Evolutionary conservation across 225 moss, liverwort and hornwort species (phyloP).

Genomic region (Physcomitrellopsis africana): DNA sequence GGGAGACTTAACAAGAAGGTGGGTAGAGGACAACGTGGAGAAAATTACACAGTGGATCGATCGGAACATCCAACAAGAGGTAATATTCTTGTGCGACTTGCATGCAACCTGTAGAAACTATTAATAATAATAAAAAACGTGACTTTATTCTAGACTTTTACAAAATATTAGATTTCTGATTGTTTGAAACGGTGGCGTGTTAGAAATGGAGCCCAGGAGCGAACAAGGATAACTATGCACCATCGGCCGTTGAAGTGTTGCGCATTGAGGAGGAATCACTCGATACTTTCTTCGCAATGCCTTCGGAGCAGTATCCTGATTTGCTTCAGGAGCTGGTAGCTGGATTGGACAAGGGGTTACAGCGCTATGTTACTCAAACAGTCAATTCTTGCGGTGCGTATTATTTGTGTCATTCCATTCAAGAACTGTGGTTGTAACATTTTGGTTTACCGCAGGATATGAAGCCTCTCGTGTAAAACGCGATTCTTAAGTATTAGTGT

Average conservation of each 20-base stretch:
- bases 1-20: conserved; percentile 66
- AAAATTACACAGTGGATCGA: conserved; percentile 79
- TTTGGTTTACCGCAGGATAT: background rate
- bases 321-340: conserved; percentile 69
- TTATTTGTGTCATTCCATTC: background rate
- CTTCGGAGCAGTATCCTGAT: conserved; percentile 66
- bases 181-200: conserved; percentile 13
- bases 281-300: conserved; percentile 88
- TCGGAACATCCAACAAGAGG: conserved; percentile 92
- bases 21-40: conserved; percentile 79
- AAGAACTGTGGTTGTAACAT: conserved; percentile 9
- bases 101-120: background rate
- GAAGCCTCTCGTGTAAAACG: background rate
- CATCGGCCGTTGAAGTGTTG: conserved; percentile 88
- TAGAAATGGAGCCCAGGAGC: conserved; percentile 82
- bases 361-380: conserved; percentile 67
- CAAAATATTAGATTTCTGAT: conserved; percentile 26
- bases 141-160: conserved; percentile 7
- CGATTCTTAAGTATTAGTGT: background rate
- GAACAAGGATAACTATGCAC: conserved; percentile 76
- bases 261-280: conserved; percentile 89
- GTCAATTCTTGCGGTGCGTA: conserved; percentile 75
- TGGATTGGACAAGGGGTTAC: conserved; percentile 73
- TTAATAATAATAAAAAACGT: background rate
- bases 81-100: conserved; percentile 31